phyloP scores from a whole-genome alignment of 2,329 filamentous ascomycete genomes.

The Atkinsonella texensis region DNA sequence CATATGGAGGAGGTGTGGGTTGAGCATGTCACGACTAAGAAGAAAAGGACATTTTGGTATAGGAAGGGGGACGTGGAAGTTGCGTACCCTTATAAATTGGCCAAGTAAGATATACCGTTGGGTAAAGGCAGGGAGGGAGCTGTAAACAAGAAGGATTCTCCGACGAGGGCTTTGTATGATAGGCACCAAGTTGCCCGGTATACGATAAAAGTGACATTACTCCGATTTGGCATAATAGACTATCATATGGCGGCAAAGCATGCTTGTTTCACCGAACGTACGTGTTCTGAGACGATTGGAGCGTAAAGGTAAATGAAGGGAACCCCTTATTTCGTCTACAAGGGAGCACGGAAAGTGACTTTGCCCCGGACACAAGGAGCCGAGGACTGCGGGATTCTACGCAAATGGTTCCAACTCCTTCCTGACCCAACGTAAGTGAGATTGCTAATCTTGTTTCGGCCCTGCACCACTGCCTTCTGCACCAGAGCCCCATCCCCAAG shows the following conservation, averaged over 20 bases:
- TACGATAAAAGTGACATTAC: background rate
- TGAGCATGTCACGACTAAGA: slow-evolving; percentile 78
- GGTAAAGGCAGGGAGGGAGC: no score
- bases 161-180: background rate
- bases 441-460: slow-evolving; percentile 25
- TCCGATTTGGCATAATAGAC: background rate
- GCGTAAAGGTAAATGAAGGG: no score
- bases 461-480: slow-evolving; percentile 20
- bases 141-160: no score
- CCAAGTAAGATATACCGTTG: slow-evolving; percentile 7
- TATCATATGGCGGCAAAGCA: background rate
- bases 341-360: background rate
- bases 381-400: slow-evolving; percentile 7
- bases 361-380: background rate
- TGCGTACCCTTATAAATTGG: slow-evolving; percentile 44
- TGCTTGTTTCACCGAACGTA: background rate
- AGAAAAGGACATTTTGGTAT: slow-evolving; percentile 77
- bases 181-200: background rate
- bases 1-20: slow-evolving; percentile 75
- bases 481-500: slow-evolving; percentile 32
- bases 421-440: slow-evolving; percentile 11
- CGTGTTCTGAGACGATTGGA: no score
- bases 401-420: slow-evolving; percentile 18
- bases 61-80: slow-evolving; percentile 67
- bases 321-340: background rate